Evolutionary conservation across 169 alveolate species (phyloP).

Genomic region (Cryptosporidium sp.): DNA sequence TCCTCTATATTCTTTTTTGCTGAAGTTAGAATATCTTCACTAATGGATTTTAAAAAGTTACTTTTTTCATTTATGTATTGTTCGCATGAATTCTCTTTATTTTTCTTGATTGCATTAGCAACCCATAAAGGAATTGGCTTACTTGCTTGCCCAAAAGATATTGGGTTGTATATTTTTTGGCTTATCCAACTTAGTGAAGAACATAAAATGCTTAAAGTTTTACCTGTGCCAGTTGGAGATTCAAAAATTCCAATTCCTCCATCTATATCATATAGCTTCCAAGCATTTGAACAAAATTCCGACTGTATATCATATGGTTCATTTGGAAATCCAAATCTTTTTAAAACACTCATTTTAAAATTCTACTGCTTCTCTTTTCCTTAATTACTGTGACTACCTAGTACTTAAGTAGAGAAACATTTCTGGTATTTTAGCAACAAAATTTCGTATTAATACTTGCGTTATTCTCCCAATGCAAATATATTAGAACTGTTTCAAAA

Average conservation of each 20-base stretch:
- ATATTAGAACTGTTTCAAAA: too few relatives aligned
- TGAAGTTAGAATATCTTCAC: neutral
- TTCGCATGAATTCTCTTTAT: neutral
- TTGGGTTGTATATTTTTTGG: neutral
- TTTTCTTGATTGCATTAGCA: constrained; percentile 9
- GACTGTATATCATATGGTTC: constrained; percentile 56
- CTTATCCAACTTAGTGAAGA: constrained; percentile 83
- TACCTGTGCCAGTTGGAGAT: constrained; percentile 91
- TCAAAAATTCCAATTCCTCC: constrained; percentile 83
- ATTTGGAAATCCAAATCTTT: constrained; percentile 33
- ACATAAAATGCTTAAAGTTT: constrained; percentile 82
- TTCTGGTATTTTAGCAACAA: neutral
- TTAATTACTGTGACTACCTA: neutral
- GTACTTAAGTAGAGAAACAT: neutral
- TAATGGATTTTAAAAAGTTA: neutral
- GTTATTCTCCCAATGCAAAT: too few relatives aligned
- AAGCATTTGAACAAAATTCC: constrained; percentile 36
- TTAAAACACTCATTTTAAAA: neutral
- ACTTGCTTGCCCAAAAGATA: neutral
- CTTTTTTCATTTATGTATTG: neutral
- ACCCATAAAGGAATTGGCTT: constrained; percentile 32
- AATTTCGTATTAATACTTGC: neutral
- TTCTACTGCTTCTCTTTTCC: neutral
- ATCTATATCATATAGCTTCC: constrained; percentile 27
- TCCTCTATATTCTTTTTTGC: constrained; percentile 7